phyloP scores from a whole-genome alignment of 1,284 basidiomycete species.

The Heterobasidion parviporum region DNA sequence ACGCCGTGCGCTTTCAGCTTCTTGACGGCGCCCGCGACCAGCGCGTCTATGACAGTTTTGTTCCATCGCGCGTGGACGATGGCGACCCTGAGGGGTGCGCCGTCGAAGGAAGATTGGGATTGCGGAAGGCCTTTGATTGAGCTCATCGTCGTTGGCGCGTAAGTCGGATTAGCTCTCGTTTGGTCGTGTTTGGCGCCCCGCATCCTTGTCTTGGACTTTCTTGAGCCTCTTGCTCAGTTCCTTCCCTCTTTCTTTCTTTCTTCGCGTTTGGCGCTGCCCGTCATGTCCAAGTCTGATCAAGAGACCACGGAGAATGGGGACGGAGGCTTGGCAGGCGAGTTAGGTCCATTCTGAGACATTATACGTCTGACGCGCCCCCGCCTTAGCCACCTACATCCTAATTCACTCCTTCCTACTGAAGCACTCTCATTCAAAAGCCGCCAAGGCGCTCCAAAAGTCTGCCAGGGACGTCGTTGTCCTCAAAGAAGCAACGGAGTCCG shows the following conservation, averaged over 20 bases:
- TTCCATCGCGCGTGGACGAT: slow-evolving; percentile 97
- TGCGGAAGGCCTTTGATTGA: slow-evolving; percentile 74
- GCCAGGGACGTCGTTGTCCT: slow-evolving; percentile 49
- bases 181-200: slow-evolving; percentile 5
- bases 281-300: neutral
- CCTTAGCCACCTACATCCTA: slow-evolving; percentile 61
- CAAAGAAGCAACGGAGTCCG: slow-evolving; percentile 36
- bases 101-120: slow-evolving; percentile 61
- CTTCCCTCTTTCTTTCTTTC: neutral
- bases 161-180: neutral
- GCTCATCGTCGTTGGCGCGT: slow-evolving; percentile 7
- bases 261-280: neutral
- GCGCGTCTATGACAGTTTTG: slow-evolving; percentile 74
- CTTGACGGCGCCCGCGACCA: slow-evolving; percentile 68
- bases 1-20: slow-evolving; percentile 84
- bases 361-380: neutral
- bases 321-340: slow-evolving; percentile 16
- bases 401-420: slow-evolving; percentile 65
- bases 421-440: slow-evolving; percentile 55
- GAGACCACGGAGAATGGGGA: neutral
- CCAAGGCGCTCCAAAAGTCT: slow-evolving; percentile 45
- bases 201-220: neutral
- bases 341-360: neutral
- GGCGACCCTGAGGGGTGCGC: slow-evolving; percentile 72
- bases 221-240: neutral